Base-by-base conservation (phyloP, 331 rosid genomes). In the Quercus lobata region DNA sequence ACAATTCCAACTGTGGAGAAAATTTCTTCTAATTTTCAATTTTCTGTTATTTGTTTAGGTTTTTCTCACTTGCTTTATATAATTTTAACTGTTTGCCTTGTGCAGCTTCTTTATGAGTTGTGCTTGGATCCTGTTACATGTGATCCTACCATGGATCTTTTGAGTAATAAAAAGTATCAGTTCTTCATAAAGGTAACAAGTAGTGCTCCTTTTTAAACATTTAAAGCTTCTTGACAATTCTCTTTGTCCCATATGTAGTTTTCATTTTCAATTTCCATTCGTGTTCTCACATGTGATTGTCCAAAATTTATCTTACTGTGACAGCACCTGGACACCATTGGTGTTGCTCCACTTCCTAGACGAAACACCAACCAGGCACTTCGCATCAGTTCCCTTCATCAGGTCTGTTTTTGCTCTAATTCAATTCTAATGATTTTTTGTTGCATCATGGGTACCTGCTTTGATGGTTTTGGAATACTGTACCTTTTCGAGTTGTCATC, bases 331-430 rank as follows among this genome's bases (percentile, higher is more conserved):
- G 94, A 90, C 81, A 84, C 91, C 22, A 74, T 95, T 83, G 97
- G 97, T 76, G 81, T 93, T 77, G 90, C 95, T 58, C 94, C 96
- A 54, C 99, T 95, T 86, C 98, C 97, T 62, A 95, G 90, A 84
- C 88, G 99, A 66, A 95, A 80, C 74, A 89, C 85, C 90, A 93
- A 89, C 84, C 97, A 93, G 81, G 83, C 92, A 19, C 96, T 91
- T 41, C 99, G 99, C 2, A 86, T 91, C 85, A 92, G 97, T 83
- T 93, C 97, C 57, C 99, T 95, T 87, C 99, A 95, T 88, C 97
- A 93, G 99, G 99, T 95, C 73, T 82, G 41, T 80, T 61, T 49
- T 57, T 58, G 37, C 55, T 32, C 35, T 27, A 71, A 32, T 69
- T 73, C 17, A 71, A 69, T 75, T 69, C 46, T 41, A 15, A 2